phyloP scores from a whole-genome alignment of 2,329 filamentous ascomycete species.

The Aspergillus hortae region DNA sequence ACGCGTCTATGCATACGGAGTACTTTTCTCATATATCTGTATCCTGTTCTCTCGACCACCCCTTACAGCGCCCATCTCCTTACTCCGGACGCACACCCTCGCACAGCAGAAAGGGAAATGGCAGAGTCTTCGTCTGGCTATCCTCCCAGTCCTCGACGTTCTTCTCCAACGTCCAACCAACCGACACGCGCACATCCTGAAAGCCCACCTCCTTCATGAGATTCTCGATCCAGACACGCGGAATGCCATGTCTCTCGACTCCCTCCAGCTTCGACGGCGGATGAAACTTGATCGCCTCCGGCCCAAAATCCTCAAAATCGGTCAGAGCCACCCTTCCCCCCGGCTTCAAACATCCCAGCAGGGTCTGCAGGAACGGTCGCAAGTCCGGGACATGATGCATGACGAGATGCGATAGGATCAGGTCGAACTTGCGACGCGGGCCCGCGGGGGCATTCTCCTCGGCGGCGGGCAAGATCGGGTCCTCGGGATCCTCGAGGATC shows the following conservation, averaged over 20 bases:
- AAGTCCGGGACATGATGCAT: constrained; percentile 55
- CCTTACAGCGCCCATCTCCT: background rate
- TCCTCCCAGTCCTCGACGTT: constrained; percentile 48
- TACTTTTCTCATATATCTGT: background rate
- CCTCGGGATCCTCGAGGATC: constrained; percentile 50
- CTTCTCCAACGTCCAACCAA: constrained; percentile 51
- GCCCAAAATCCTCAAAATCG: constrained; percentile 57
- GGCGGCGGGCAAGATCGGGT: constrained; percentile 38
- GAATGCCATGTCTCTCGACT: constrained; percentile 54
- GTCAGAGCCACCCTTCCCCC: constrained; percentile 53
- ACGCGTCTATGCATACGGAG: background rate
- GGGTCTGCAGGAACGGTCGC: constrained; percentile 40
- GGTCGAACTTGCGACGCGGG: constrained; percentile 45
- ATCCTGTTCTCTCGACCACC: no score
- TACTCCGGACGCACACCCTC: constrained; percentile 24
- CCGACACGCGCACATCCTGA: constrained; percentile 45
- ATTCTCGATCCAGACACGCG: constrained; percentile 37
- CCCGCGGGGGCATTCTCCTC: constrained; percentile 25
- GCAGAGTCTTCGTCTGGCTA: constrained; percentile 31
- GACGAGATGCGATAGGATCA: constrained; percentile 53
- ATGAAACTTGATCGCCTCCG: constrained; percentile 52
- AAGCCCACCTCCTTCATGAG: constrained; percentile 50
- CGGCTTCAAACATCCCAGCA: constrained; percentile 46
- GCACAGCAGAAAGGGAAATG: constrained; percentile 44
- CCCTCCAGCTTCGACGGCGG: constrained; percentile 50